A percentile compares a stretch with the other conserved stretches of the same genome.
Evolutionary conservation across 2,329 filamentous ascomycete genomes (phyloP).

Genomic region (Eutypa lata): DNA sequence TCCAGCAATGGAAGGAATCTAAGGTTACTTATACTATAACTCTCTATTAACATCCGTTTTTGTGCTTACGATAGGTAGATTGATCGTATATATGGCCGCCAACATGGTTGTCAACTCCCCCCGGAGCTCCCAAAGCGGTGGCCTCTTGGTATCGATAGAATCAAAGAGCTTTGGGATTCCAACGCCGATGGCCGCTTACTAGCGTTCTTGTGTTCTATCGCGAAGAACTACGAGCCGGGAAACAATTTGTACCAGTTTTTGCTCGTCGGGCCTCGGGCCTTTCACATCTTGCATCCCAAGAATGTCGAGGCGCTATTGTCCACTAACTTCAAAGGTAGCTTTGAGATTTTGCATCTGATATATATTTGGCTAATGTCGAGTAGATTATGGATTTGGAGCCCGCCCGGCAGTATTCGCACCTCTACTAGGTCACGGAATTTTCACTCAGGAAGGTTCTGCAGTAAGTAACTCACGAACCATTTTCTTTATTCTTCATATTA

Average conservation of each 20-base stretch:
- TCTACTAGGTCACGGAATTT: conserved; percentile 36
- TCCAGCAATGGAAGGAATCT: too few relatives aligned
- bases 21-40: too few relatives aligned
- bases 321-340: conserved; percentile 22
- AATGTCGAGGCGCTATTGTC: conserved; percentile 29
- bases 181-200: conserved; percentile 25
- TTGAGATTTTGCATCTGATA: too few relatives aligned
- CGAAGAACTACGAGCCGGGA: conserved; percentile 26
- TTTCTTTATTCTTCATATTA: too few relatives aligned
- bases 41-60: too few relatives aligned
- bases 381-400: conserved; percentile 31
- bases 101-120: too few relatives aligned
- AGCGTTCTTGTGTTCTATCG: conserved; percentile 23
- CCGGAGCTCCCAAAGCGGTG: too few relatives aligned
- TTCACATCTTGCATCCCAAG: conserved; percentile 24
- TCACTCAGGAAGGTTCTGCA: conserved; percentile 32
- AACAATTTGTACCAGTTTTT: conserved; percentile 26
- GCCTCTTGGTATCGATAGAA: too few relatives aligned
- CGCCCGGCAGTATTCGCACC: conserved; percentile 28
- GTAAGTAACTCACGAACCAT: too few relatives aligned
- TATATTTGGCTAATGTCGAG: neutral
- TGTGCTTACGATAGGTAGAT: too few relatives aligned
- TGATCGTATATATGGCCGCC: too few relatives aligned
- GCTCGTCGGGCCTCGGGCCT: conserved; percentile 25
- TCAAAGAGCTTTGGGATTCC: too few relatives aligned